These are phyloP conservation scores for Lactarius evosmus DNA, from an alignment of 768 basidiomycete species.

Conservation along the genomic window DNA sequence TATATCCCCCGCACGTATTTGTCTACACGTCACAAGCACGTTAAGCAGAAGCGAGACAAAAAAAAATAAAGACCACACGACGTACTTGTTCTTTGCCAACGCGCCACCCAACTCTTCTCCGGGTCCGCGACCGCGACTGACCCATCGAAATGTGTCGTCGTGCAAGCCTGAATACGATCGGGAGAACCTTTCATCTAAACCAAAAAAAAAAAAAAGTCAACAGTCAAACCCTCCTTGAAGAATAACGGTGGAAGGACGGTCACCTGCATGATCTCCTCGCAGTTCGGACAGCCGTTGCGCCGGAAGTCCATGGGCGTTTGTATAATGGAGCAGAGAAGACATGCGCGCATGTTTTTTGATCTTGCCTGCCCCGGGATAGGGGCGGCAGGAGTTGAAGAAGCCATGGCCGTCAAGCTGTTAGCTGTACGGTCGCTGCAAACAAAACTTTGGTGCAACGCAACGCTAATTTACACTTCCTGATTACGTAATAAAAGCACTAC, in stretches of 20 bases:
- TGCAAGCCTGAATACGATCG: constrained; percentile 82
- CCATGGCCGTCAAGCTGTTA: constrained; percentile 1
- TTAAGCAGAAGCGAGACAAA: not conserved
- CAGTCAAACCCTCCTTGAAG: no score
- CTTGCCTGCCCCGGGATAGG: constrained; percentile 58
- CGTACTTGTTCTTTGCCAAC: constrained; percentile 93
- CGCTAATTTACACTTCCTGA: not conserved
- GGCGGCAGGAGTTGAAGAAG: constrained; percentile 27
- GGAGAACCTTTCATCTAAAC: constrained; percentile 80
- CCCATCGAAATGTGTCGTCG: constrained; percentile 91
- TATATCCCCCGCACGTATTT: constrained; percentile 92
- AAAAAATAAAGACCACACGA: constrained; percentile 22
- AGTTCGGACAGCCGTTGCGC: constrained; percentile 90
- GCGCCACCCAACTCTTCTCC: constrained; percentile 89
- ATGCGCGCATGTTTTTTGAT: constrained; percentile 80
- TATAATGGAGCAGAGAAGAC: constrained; percentile 89
- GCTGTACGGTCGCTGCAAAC: no score
- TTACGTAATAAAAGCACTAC: not conserved
- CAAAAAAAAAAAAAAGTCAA: not conserved
- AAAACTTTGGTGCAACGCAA: no score
- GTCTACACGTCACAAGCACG: constrained; percentile 44
- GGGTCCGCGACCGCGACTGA: constrained; percentile 84
- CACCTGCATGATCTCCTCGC: constrained; percentile 93
- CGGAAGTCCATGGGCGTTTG: constrained; percentile 82
- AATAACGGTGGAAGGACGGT: no score